Conservation (phyloP, 1,284 basidiomycete genomes). For the Leccinum holopus region DNA sequence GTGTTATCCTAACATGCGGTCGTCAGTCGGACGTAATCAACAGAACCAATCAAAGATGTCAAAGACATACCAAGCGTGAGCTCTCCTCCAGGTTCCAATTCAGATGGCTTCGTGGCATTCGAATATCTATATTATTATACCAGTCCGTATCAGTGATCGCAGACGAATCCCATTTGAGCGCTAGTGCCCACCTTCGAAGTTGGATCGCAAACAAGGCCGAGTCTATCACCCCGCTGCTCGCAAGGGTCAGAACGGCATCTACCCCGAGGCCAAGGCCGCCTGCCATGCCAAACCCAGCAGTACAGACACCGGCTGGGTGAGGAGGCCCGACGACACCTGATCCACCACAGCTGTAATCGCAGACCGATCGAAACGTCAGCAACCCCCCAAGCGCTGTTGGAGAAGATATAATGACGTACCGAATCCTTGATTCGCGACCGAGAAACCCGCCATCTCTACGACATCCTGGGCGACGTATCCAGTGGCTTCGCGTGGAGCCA, state of each 20-base stretch:
- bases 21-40: background rate
- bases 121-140: slow-evolving; percentile 20
- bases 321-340: slow-evolving; percentile 8
- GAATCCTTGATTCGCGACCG: slow-evolving; percentile 42
- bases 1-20: slow-evolving; percentile 36
- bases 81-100: slow-evolving; percentile 33
- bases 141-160: background rate
- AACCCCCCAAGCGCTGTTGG: background rate
- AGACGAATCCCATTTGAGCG: background rate
- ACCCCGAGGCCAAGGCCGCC: slow-evolving; percentile 28
- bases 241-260: slow-evolving; percentile 45
- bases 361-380: background rate
- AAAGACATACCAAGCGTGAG: slow-evolving; percentile 27
- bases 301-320: slow-evolving; percentile 29
- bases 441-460: slow-evolving; percentile 46
- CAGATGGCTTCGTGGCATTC: slow-evolving; percentile 21
- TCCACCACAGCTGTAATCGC: slow-evolving; percentile 25
- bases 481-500: slow-evolving; percentile 24
- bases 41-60: background rate
- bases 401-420: slow-evolving; percentile 30
- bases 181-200: slow-evolving; percentile 34
- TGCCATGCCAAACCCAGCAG: slow-evolving; percentile 31
- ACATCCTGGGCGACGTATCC: slow-evolving; percentile 41
- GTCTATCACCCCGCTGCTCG: slow-evolving; percentile 36
- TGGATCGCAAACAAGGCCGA: slow-evolving; percentile 39